These are phyloP conservation scores for Chamaecyparis obtusa DNA, from an alignment of 75 land plant species.

Conservation along the genomic window DNA sequence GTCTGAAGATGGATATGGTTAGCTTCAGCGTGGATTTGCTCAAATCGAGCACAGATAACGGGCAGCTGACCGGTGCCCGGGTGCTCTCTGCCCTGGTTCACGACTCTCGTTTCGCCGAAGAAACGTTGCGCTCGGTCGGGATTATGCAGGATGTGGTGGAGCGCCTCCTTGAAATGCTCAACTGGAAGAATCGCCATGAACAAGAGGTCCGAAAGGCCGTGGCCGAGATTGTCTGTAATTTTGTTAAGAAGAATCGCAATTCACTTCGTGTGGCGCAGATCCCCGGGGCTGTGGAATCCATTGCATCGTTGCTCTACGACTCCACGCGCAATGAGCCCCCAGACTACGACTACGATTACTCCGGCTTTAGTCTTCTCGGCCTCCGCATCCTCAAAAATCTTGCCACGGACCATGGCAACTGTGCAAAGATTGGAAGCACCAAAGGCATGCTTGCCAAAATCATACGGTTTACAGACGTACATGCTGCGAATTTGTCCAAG, in stretches of 20 bases:
- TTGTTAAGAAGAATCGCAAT: no score
- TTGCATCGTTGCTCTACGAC: constrained; percentile 51
- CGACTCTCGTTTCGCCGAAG: no score
- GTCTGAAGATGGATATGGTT: constrained; percentile 80
- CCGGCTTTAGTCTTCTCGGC: constrained; percentile 9
- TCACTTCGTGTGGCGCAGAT: constrained; percentile 42
- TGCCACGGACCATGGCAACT: constrained; percentile 46
- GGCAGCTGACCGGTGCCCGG: background rate
- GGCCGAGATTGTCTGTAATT: constrained; percentile 54
- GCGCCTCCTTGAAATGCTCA: constrained; percentile 78
- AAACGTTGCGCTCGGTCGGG: no score
- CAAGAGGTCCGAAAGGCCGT: constrained; percentile 57
- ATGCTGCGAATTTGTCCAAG: constrained; percentile 9
- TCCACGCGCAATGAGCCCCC: background rate
- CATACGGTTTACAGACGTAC: constrained; percentile 13
- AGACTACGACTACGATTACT: background rate
- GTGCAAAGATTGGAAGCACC: constrained; percentile 25
- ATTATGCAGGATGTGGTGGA: constrained; percentile 35
- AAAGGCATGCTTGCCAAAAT: background rate
- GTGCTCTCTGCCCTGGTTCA: no score
- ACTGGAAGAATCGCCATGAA: constrained; percentile 70
- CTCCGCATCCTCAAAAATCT: constrained; percentile 30
- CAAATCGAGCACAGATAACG: constrained; percentile 22
- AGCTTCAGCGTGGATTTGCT: constrained; percentile 52
- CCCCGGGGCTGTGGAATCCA: constrained; percentile 74